Evolutionary conservation across 306 rosid genomes (phyloP), one percentile per base, ranked within the genome.

Genomic region (Corylus americana): DNA sequence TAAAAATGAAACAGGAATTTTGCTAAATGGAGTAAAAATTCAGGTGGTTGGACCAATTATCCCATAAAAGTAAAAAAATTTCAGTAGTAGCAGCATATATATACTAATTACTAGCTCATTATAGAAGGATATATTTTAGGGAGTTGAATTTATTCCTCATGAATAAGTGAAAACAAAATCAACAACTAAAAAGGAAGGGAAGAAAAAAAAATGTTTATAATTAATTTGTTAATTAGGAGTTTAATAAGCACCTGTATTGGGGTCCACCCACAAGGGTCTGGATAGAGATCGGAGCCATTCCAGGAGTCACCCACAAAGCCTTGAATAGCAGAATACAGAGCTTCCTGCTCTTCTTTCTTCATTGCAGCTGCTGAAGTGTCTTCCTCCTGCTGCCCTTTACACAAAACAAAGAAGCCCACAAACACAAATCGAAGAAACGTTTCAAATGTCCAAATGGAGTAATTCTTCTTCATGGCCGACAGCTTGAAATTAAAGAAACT

Each of bases 231-330:
- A 17, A 11, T 3, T 1, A 13, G 42, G 39, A 58, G 10, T 39
- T 44, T 6, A 22, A 1, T 29, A 58, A 49, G 58, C 27, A 84
- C 92, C 90, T 89, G 90, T 59, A 89, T 82, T 8, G 88, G 92
- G 74, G 92, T 89, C 92, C 88, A 86, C 2, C 92, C 92, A 85
- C 92, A 86, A 76, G 89, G 92, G 57, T 89, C 92, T 55, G 92
- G 90, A 78, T 89, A 86, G 70, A 89, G 90, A 78, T 86, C 85
- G 61, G 89, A 89, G 79, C 89, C 90, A 16, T 89, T 89, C 92
- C 90, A 89, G 83, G 78, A 79, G 6, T 82, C 74, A 13, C 92
- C 92, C 22, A 86, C 87, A 78, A 86, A 83, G 5, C 85, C 87
- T 83, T 85, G 90, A 73, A 89, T 80, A 11, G 85, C 74, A 57